Conservation (phyloP, 202 grass and related monocot species). For the Schoenoplectus triqueter region DNA sequence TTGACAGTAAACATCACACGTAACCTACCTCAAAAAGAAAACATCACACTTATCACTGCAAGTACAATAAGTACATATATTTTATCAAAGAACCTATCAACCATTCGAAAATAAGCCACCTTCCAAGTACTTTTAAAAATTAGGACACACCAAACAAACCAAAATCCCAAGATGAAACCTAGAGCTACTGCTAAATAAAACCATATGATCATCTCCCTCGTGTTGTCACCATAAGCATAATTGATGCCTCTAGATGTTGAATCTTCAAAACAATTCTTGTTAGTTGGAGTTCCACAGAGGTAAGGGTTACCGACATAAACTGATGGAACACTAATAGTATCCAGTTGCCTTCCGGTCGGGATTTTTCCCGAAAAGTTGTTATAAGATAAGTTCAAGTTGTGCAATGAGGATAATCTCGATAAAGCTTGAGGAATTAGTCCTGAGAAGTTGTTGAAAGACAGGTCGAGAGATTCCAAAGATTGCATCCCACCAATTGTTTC, state of each 20-base stretch:
- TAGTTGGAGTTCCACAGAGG: conserved; percentile 24
- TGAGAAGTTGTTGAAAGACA: conserved; percentile 10
- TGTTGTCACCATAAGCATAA: neutral
- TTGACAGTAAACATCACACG: neutral
- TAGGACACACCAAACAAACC: neutral
- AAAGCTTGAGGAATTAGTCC: conserved; percentile 9
- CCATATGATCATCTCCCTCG: conserved; percentile 1
- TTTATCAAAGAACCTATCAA: conserved; percentile 24
- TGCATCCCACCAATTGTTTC: neutral
- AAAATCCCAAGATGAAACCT: conserved; percentile 22
- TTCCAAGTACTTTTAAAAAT: conserved; percentile 13
- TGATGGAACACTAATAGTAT: neutral
- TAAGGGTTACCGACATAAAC: neutral
- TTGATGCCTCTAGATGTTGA: neutral
- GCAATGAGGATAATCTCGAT: conserved; percentile 13
- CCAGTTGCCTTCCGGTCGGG: conserved; percentile 21
- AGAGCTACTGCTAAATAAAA: neutral
- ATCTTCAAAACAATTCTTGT: conserved; percentile 1
- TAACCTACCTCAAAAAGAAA: neutral
- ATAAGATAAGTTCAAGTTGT: conserved; percentile 27
- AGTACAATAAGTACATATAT: conserved; percentile 6
- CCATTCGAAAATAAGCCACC: conserved; percentile 25
- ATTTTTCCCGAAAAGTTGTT: conserved; percentile 37
- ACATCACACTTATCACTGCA: neutral
- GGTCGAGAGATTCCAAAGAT: neutral